These are phyloP conservation scores for Zymoseptoria ardabiliae DNA, from an alignment of 2,329 filamentous ascomycete genomes.

Conservation along the genomic window DNA sequence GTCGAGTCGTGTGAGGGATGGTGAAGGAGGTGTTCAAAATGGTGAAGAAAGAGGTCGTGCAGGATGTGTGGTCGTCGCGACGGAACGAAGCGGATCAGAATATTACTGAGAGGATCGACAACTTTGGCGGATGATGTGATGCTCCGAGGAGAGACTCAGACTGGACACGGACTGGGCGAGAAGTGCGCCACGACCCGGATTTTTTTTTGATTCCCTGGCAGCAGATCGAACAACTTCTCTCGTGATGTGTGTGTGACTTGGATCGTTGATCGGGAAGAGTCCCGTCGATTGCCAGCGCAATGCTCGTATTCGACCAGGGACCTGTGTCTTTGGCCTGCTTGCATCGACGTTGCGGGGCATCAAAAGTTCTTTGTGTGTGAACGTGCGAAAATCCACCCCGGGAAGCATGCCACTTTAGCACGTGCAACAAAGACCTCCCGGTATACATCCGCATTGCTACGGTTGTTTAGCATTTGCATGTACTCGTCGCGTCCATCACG, in stretches of 20 bases:
- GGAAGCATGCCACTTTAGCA: too few relatives aligned
- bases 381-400: too few relatives aligned
- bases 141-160: not conserved
- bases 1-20: not conserved
- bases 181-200: too few relatives aligned
- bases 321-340: not conserved
- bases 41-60: not conserved
- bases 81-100: not conserved
- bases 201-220: not conserved
- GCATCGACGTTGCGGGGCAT: not conserved
- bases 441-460: too few relatives aligned
- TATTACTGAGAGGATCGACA: not conserved
- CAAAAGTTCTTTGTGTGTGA: too few relatives aligned
- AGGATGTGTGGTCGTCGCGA: not conserved
- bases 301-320: not conserved
- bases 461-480: too few relatives aligned
- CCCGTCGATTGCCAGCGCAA: not conserved
- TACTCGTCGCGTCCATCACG: too few relatives aligned
- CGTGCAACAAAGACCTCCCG: too few relatives aligned
- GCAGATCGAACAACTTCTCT: too few relatives aligned
- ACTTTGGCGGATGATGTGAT: not conserved
- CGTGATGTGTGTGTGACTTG: not conserved
- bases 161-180: too few relatives aligned
- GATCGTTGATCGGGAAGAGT: too few relatives aligned
- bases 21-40: not conserved